A percentile compares a stretch with the other conserved stretches of the same genome.
phyloP scores from a whole-genome alignment of 1,139 yeast genomes.

The Kodamaea sp. region DNA sequence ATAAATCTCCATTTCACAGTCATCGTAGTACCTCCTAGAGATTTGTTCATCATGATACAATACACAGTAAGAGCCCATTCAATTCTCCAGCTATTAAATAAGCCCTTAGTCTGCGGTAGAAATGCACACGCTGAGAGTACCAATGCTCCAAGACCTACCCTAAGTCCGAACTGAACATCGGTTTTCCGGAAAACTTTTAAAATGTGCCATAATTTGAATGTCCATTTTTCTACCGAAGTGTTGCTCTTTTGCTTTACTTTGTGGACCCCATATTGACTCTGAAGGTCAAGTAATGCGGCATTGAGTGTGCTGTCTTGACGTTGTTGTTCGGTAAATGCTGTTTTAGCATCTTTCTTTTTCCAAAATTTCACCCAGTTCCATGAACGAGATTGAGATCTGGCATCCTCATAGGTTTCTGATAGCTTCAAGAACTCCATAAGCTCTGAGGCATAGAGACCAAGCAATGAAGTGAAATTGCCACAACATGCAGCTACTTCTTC shows the following conservation, averaged over 20 bases:
- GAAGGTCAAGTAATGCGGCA: slow-evolving; percentile 40
- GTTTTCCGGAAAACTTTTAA: slow-evolving; percentile 48
- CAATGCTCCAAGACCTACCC: slow-evolving; percentile 80
- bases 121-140: slow-evolving; percentile 69
- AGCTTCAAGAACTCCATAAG: slow-evolving; percentile 49
- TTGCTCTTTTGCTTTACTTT: background rate
- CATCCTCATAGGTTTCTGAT: slow-evolving; percentile 44
- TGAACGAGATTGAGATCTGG: slow-evolving; percentile 28
- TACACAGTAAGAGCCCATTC: slow-evolving; percentile 86
- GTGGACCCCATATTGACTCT: slow-evolving; percentile 27
- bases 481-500: slow-evolving; percentile 86
- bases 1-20: slow-evolving; percentile 74
- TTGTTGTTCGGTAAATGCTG: slow-evolving; percentile 4
- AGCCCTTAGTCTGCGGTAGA: slow-evolving; percentile 51
- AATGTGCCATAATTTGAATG: slow-evolving; percentile 32
- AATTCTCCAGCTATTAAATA: slow-evolving; percentile 68
- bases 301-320: slow-evolving; percentile 24
- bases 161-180: slow-evolving; percentile 75
- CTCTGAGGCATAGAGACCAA: slow-evolving; percentile 65
- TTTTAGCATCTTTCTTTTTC: slow-evolving; percentile 18
- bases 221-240: slow-evolving; percentile 5
- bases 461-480: slow-evolving; percentile 71
- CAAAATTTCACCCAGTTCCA: slow-evolving; percentile 60
- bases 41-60: slow-evolving; percentile 82
- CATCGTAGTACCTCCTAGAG: slow-evolving; percentile 84